Evolutionary conservation across 352 stramenopile species (phyloP), one percentile per base, ranked within the genome.

Genomic region (Elongisporangium senticosum): DNA sequence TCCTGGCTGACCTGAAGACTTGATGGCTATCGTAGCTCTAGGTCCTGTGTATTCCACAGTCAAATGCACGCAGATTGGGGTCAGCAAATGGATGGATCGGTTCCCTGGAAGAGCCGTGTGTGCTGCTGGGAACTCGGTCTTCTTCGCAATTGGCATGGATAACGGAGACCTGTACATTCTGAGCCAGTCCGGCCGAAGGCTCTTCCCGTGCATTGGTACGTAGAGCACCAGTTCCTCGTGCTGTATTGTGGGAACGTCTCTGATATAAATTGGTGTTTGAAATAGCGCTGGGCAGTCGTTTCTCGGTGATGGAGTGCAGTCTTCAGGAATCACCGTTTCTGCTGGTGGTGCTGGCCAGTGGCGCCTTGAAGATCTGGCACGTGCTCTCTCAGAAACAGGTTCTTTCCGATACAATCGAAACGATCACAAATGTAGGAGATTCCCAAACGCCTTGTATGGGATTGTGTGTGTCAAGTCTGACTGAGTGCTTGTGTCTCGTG

Each of bases 191-290:
- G 86, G 86, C 3, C 71, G 83, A 24, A 74, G 86, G 37, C 67
- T 95, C 8, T 93, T 95, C 53, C 86, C 86, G 11, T 90, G 67
- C 59, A 93, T 95, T 37, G 62, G 83, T 93, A 55, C 54, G 68
- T 74, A 50, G 17, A 49, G 21, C 24, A 1, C 15, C 23, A 47
- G 13, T 33, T 51, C 48, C 4, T 39, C 37, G 23, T 55, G 3
- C 17, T 13, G 26, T 21, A 39, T n/a, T 48, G n/a, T 40, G 14
- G 33, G 57, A 22, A 33, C 48, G 48, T 10, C 4, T 23, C 47
- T 58, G 2, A 58, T 48, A 17, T 21, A 17, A 21, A 24, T n/a
- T 40, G 17, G 63, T 39, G 5, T 50, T 60, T 54, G 8, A 3
- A 58, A 21, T 53, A 95, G 85, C 80, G 17, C 68, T 95, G 23